Evolutionary conservation across 2,329 filamentous ascomycete species (phyloP), one percentile per base, ranked within the genome.

Genomic region (Arthrinium phaeospermum): DNA sequence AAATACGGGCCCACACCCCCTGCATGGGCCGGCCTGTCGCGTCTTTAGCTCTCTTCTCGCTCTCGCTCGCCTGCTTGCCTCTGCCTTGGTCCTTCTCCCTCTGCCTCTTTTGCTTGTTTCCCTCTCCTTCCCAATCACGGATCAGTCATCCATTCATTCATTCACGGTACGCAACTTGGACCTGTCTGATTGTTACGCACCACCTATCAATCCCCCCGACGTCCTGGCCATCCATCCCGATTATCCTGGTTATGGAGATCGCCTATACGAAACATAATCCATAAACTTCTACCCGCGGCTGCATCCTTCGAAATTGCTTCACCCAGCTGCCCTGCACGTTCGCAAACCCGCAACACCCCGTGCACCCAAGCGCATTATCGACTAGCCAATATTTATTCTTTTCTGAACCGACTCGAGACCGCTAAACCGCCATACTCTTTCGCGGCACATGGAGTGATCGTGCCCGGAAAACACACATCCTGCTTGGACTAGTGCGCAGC

Each of bases 11-110:
- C 53, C 68, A 14, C 47, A n/a, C 51, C 53, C 30, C 64, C 46
- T 51, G 68, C 67, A 69, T 72, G 68, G 69, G 22, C 47, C 19
- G 69, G 69, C 24, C 45, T 45, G 69, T 53, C 51, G 69, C 71
- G 53, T 72, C 68, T 64, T 41, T 41, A 71, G 72, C 71, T 72
- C 61, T 67, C 67, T 68, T 46, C 67, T 68, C 41, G 5, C 67
- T 45, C 44, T 68, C 27, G 24, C 27, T 34, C 27, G 24, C 57
- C 1, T 30, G 5, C 30, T 64, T 64, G 57, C 57, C 57, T 64
- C 30, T 34, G 30, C 34, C 57, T 64, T 64, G 57, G 57, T 64
- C 57, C n/a, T 64, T 64, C 34, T 64, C 30, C 57, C 57, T 64
- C 57, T 64, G 57, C 57, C 34, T 61, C 30, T 61, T 37, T 61